These are phyloP conservation scores for Dalbergia oliveri DNA, from an alignment of 306 rosid genomes.

Conservation along the genomic window DNA sequence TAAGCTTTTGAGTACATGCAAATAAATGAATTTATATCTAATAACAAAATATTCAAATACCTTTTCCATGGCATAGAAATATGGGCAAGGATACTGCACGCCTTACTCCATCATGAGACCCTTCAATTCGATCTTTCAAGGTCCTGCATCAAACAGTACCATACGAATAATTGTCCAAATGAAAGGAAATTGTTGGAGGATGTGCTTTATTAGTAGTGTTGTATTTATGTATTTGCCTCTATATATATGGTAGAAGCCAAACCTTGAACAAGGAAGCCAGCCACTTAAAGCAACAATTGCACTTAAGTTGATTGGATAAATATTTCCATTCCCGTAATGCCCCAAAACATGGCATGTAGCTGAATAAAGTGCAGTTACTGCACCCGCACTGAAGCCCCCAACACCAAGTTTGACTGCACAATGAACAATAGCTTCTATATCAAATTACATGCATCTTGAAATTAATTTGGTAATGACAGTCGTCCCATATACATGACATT, in stretches of 20 bases:
- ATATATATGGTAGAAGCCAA: conserved; percentile 35
- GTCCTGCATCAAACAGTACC: conserved; percentile 55
- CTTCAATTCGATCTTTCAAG: conserved; percentile 67
- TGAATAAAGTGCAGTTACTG: conserved; percentile 94
- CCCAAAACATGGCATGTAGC: conserved; percentile 79
- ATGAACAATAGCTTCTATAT: conserved; percentile 17
- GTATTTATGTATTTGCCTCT: too few species aligned
- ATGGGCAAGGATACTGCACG: conserved; percentile 84
- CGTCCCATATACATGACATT: too few species aligned
- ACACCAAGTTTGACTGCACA: conserved; percentile 86
- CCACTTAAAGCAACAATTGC: conserved; percentile 91
- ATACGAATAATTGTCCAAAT: too few species aligned
- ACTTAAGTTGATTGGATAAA: conserved; percentile 76
- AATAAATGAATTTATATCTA: too few species aligned
- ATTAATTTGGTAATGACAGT: too few species aligned
- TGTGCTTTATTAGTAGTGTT: conserved; percentile 35
- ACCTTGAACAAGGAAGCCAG: conserved; percentile 99
- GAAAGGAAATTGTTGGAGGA: conserved; percentile 27
- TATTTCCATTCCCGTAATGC: conserved; percentile 81
- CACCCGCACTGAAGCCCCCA: conserved; percentile 98
- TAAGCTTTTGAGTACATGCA: too few species aligned
- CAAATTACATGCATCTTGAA: too few species aligned
- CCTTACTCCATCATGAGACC: conserved; percentile 72
- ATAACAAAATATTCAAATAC: conserved; percentile 52
- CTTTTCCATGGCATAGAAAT: conserved; percentile 84